A percentile compares a stretch with the other conserved stretches of the same genome.
Conservation (phyloP, 139 green algal species). For the Coelastrella sp. region DNA sequence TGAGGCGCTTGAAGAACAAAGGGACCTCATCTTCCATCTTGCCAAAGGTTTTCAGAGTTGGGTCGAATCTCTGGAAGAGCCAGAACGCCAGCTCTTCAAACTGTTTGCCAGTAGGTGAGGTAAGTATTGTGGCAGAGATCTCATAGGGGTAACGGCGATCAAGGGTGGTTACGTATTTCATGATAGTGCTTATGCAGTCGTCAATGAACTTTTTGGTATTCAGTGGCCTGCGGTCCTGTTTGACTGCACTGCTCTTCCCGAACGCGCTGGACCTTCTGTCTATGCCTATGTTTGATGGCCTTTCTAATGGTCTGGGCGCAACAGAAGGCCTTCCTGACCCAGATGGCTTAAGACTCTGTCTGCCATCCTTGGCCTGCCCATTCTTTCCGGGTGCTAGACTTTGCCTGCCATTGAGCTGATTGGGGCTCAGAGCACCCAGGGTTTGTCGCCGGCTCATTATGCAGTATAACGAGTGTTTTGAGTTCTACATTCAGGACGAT, state of each 20-base stretch:
- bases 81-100: conserved; percentile 92
- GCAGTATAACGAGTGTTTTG: no score
- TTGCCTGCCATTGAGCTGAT: conserved; percentile 63
- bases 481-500: no score
- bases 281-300: conserved; percentile 8
- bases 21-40: conserved; percentile 93
- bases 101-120: conserved; percentile 91
- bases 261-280: conserved; percentile 68
- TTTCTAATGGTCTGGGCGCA: neutral
- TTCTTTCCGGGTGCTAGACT: conserved; percentile 61
- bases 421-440: conserved; percentile 72
- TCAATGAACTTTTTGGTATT: conserved; percentile 81
- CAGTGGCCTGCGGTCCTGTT: conserved; percentile 82
- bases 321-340: conserved; percentile 1
- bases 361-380: conserved; percentile 22
- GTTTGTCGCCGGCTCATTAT: conserved; percentile 81
- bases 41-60: conserved; percentile 76
- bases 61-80: conserved; percentile 85
- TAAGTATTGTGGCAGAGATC: conserved; percentile 85
- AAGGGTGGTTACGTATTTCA: conserved; percentile 86
- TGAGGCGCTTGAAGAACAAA: conserved; percentile 91
- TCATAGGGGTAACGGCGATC: conserved; percentile 84
- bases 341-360: neutral
- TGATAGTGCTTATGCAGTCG: conserved; percentile 80
- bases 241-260: conserved; percentile 63